Base-by-base conservation (phyloP, 2,329 filamentous ascomycete species). In the Penicillium sp. region DNA sequence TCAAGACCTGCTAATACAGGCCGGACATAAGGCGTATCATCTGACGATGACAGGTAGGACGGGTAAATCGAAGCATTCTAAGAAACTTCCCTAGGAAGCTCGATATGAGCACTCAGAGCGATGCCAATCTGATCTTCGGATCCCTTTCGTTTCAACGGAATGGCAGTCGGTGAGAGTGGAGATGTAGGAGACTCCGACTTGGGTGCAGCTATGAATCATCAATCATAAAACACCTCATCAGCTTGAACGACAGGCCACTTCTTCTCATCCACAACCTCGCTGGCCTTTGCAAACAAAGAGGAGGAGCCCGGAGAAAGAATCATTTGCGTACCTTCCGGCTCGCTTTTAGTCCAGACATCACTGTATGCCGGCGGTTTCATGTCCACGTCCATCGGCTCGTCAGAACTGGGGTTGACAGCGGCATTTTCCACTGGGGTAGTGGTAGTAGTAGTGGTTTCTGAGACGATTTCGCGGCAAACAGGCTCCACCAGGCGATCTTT, bases 401-500 rank as follows among this genome's bases (percentile, higher is more conserved):
- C 33, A 48, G 47, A 35, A 52, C 35, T 20, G 56, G 59, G 28
- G 61, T 45, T 21, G 40, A 23, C 46, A 26, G 26, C 18, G 21
- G 38, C 14, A 8, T 30, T 43, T 20, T 45, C 51, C 14, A 30
- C 23, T 2, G 45, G 43, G 5, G 30, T 14, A 35, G 1, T 35
- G 16, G 28, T 30, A 30, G 28, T 11, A 35, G 30, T 3, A 3
- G 14, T 48, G 14, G 35, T 30, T 35, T 54, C 56, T 16, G 56
- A 20, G 3, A 62, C 46, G 35, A 76, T 63, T n/a, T 81, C 71
- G 50, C 80, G 74, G 62, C 72, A 77, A n/a, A 86, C 79, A 3
- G 82, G 81, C 59, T 86, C 75, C 3, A 84, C 82, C 20, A 85
- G 68, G 14, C 82, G 71, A 46, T 84, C 77, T 65, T 85, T 86